Base-by-base conservation (phyloP, 345 rosid genomes). In the Eucalyptus marginata region DNA sequence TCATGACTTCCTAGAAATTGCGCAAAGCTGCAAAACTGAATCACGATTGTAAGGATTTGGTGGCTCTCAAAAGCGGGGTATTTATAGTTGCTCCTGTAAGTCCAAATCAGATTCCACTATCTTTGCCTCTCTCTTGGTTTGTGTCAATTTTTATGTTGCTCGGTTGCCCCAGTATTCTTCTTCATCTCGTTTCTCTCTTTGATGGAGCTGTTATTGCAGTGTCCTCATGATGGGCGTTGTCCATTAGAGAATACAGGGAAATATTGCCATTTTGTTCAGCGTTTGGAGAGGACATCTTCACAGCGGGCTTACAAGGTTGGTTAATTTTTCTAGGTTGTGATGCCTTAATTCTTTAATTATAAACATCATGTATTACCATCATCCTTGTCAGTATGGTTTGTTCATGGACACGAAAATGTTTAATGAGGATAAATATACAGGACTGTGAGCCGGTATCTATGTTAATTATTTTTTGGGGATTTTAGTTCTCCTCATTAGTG, bases 51-150 rank as follows among this genome's bases (percentile, higher is more conserved):
- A 96, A 94, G 92, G 96, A 94, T 24, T 83, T 95, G 92, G 91
- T 94, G 43, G 92, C 94, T 90, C 92, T 92, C 88, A 95, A 93
- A 94, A 91, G 91, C 89, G 98, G 99, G 90, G 99, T 92, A 29
- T 95, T 92, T 90, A 88, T 98, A 86, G 96, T 98, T 93, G 99
- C 99, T 91, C 99, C 99, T 51, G 99, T 98, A 88, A 96, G 99
- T 93, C 86, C 49, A 25, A 89, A 90, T 85, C 83, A 80, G 50
- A 84, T 76, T 76, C 84, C 44, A 40, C 29, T 31, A 44, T 58
- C 27, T 87, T 84, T 31, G 8, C 47, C 8, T 86, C 59, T 66
- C 44, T n/a, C 49, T 51, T n/a, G 36, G 86, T 86, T 40, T 87
- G 8, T 51, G 71, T 88, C 64, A 52, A 83, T 36, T 64, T 49